phyloP scores from a whole-genome alignment of 2,329 filamentous ascomycete species.

The Neopestalotiopsis sp. region DNA sequence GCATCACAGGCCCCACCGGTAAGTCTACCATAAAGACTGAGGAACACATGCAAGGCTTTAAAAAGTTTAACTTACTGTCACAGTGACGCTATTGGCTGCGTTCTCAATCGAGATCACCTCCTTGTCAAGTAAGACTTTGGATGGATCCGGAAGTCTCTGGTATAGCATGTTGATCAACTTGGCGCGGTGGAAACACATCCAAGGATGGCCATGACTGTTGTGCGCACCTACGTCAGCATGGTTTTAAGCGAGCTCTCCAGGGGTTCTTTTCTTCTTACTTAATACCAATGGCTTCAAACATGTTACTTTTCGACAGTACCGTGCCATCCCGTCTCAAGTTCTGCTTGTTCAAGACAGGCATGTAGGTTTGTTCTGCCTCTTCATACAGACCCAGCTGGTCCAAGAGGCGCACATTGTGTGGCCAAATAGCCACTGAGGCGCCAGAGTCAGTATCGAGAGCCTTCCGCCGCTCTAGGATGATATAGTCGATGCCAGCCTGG shows the following conservation, averaged over 20 bases:
- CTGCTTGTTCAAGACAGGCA: conserved; percentile 21
- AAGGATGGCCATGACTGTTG: conserved; percentile 31
- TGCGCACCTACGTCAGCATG: conserved; percentile 6
- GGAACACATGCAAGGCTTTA: conserved; percentile 18
- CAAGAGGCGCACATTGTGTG: conserved; percentile 33
- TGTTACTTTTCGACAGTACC: conserved; percentile 21
- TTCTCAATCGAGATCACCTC: conserved; percentile 21
- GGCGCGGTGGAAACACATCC: conserved; percentile 30
- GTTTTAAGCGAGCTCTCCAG: conserved; percentile 17
- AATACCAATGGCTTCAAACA: conserved; percentile 23
- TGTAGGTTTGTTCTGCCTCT: conserved; percentile 20
- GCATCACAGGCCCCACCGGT: neutral
- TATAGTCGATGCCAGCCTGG: conserved; percentile 34
- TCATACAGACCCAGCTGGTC: conserved; percentile 32
- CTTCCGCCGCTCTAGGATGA: conserved; percentile 33
- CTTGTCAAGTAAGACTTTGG: conserved; percentile 20
- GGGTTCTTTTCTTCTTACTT: conserved; percentile 14
- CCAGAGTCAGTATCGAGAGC: conserved; percentile 29
- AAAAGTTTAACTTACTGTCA: conserved; percentile 16
- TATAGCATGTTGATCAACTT: conserved; percentile 29
- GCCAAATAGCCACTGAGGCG: conserved; percentile 30
- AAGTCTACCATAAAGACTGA: neutral
- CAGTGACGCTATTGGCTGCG: conserved; percentile 17
- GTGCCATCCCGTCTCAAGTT: conserved; percentile 21
- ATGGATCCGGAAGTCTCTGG: conserved; percentile 25